These are phyloP conservation scores for Bruguiera hainesii DNA, from an alignment of 441 rosid species.

Conservation along the genomic window DNA sequence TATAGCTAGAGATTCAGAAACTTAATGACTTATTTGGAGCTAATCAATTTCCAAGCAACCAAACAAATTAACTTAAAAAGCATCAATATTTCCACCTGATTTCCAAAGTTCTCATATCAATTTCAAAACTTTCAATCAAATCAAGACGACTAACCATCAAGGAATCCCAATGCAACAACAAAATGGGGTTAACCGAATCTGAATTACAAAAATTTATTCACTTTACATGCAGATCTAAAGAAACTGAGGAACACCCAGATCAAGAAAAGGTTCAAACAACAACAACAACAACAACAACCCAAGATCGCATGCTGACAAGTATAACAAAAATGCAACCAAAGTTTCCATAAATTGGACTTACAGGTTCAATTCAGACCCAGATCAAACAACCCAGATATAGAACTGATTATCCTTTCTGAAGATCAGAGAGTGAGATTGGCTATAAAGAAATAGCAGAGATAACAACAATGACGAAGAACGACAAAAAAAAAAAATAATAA, in stretches of 20 bases:
- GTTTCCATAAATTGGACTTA: constrained; percentile 19
- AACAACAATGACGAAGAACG: too few relatives aligned
- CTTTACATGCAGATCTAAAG: constrained; percentile 32
- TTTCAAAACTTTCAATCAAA: background rate
- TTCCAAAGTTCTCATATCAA: background rate
- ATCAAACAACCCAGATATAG: constrained; percentile 1
- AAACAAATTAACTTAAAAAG: background rate
- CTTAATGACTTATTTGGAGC: background rate
- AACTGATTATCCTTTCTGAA: background rate
- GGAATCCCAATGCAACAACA: constrained; percentile 5
- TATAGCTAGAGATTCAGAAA: background rate
- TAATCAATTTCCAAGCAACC: too few relatives aligned
- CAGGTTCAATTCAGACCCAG: constrained; percentile 28
- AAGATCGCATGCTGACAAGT: background rate
- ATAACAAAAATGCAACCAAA: background rate
- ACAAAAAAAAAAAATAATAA: too few relatives aligned
- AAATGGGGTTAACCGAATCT: constrained; percentile 16
- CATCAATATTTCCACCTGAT: background rate
- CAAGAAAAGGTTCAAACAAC: background rate
- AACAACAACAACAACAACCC: constrained; percentile 5
- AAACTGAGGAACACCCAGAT: constrained; percentile 14
- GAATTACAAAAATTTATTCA: background rate
- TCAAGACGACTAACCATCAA: background rate
- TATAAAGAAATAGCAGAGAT: too few relatives aligned
- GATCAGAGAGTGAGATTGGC: too few relatives aligned